These are phyloP conservation scores for Pholiota conissans DNA, from an alignment of 768 basidiomycete species.

Conservation along the genomic window DNA sequence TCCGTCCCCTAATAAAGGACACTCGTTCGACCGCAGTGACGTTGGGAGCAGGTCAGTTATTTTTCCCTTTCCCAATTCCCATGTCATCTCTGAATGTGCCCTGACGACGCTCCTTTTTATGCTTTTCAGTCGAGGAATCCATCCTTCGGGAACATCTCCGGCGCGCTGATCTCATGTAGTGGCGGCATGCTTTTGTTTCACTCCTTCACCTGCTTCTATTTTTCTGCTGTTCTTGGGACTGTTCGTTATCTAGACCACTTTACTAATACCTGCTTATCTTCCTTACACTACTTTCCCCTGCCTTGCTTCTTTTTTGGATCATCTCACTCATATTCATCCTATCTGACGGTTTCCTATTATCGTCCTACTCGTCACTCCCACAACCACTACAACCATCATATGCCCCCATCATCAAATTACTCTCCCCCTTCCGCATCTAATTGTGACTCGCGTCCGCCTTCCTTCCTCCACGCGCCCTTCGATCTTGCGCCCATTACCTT, in stretches of 20 bases:
- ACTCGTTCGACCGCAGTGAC: conserved; percentile 74
- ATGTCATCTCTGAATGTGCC: neutral
- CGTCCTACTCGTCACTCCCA: neutral
- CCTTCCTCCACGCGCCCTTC: neutral
- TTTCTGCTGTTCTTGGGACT: conserved; percentile 14
- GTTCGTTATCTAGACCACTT: neutral
- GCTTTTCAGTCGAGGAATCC: conserved; percentile 63
- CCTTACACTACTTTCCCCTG: neutral
- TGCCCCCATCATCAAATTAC: neutral
- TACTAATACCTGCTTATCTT: neutral
- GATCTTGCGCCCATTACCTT: neutral
- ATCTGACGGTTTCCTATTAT: neutral
- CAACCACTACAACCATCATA: neutral
- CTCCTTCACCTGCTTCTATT: neutral
- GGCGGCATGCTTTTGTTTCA: too few species aligned
- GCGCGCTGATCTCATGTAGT: conserved; percentile 65
- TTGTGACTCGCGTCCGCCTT: neutral
- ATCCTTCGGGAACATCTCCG: conserved; percentile 72
- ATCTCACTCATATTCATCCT: neutral
- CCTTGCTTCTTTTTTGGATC: neutral
- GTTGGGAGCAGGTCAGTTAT: conserved; percentile 53
- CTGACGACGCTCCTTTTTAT: conserved; percentile 4
- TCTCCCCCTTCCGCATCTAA: neutral
- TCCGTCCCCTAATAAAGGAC: conserved; percentile 46
- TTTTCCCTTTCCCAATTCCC: conserved; percentile 6